Conservation (phyloP, 139 green algal species). For the Tetraselmis chui region DNA sequence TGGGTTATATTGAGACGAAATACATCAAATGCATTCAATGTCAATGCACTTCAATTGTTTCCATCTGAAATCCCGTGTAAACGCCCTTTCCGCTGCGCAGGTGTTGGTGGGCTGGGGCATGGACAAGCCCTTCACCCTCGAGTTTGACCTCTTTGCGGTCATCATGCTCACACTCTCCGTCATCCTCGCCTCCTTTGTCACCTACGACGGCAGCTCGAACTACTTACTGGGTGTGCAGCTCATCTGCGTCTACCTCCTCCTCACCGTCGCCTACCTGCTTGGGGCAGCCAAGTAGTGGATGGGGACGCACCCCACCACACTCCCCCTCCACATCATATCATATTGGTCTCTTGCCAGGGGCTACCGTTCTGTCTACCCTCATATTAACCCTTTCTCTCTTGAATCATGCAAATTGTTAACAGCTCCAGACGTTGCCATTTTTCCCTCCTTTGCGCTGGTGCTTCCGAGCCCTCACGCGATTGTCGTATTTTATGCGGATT, state of each 20-base stretch:
- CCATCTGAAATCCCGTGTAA: background rate
- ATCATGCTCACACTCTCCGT: conserved; percentile 43
- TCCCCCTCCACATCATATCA: too few relatives aligned
- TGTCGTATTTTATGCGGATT: too few relatives aligned
- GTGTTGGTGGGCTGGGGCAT: conserved; percentile 67
- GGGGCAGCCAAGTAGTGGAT: background rate
- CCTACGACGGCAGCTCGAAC: conserved; percentile 55
- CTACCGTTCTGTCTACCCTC: too few relatives aligned
- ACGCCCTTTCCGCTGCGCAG: background rate
- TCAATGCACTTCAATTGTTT: background rate
- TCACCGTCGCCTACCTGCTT: conserved; percentile 33
- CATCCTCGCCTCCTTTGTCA: conserved; percentile 75
- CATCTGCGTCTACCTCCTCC: conserved; percentile 47
- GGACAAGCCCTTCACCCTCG: conserved; percentile 58
- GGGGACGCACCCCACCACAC: too few relatives aligned
- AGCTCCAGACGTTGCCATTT: too few relatives aligned
- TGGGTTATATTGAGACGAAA: too few relatives aligned
- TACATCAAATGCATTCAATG: too few relatives aligned
- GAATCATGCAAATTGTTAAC: too few relatives aligned
- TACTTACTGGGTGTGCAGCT: conserved; percentile 73
- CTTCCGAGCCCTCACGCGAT: too few relatives aligned
- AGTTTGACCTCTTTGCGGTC: conserved; percentile 56
- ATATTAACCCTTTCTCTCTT: too few relatives aligned
- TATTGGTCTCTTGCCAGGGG: too few relatives aligned
- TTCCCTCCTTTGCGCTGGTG: too few relatives aligned